Conservation (phyloP, 148 eudicot species). For the Rhododendron ferrugineum region DNA sequence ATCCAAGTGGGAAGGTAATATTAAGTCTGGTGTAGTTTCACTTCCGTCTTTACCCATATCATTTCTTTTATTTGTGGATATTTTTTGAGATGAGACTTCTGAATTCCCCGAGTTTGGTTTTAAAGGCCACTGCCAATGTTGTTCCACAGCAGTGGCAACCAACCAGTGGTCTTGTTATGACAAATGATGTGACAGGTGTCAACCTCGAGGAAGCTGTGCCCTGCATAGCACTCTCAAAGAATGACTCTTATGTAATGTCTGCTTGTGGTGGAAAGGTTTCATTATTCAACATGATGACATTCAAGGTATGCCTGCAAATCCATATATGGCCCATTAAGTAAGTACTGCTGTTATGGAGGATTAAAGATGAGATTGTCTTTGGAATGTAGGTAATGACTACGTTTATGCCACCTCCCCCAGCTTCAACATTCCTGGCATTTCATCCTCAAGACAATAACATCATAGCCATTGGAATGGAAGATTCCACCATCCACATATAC, state of each 20-base stretch:
- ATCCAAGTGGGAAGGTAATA: slow-evolving; percentile 76
- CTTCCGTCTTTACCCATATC: background rate
- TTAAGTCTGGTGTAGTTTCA: background rate
- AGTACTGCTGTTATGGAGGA: background rate
- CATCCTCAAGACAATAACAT: slow-evolving; percentile 97
- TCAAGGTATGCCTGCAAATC: slow-evolving; percentile 48
- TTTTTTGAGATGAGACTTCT: slow-evolving; percentile 19
- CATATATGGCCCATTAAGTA: background rate
- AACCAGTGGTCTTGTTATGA: slow-evolving; percentile 91
- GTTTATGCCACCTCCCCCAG: slow-evolving; percentile 92
- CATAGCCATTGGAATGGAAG: slow-evolving; percentile 97
- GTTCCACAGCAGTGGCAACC: slow-evolving; percentile 97
- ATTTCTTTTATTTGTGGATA: background rate
- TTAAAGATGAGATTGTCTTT: slow-evolving; percentile 5
- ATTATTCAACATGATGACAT: slow-evolving; percentile 95
- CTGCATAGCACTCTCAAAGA: slow-evolving; percentile 94
- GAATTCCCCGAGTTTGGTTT: slow-evolving; percentile 18
- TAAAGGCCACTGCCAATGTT: slow-evolving; percentile 87
- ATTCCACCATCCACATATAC: slow-evolving; percentile 87
- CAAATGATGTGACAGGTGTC: slow-evolving; percentile 77
- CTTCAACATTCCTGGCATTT: slow-evolving; percentile 90
- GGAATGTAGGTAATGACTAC: slow-evolving; percentile 80
- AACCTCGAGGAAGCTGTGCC: slow-evolving; percentile 90
- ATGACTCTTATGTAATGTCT: slow-evolving; percentile 96
- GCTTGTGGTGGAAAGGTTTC: slow-evolving; percentile 95